A percentile compares a stretch with the other conserved stretches of the same genome.
Conservation (phyloP, 2,329 filamentous ascomycete species). For the Botrytis hyacinthi region DNA sequence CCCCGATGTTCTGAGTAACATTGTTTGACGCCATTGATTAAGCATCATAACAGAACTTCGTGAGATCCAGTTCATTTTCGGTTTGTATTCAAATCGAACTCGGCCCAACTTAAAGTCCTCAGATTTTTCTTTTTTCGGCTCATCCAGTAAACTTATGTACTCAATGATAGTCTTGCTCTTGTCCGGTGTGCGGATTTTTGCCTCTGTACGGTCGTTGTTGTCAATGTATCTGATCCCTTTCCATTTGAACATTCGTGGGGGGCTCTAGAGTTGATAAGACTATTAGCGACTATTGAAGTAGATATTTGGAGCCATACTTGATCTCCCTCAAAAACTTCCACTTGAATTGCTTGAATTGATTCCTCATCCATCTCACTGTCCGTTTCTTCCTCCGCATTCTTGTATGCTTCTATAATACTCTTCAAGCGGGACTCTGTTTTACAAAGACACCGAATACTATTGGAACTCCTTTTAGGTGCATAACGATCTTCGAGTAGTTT, state of each 20-base stretch:
- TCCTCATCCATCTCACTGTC: neutral
- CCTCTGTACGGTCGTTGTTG: neutral
- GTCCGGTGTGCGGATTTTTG: neutral
- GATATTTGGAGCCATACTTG: neutral
- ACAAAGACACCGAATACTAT: neutral
- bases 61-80: neutral
- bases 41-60: neutral
- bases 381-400: neutral
- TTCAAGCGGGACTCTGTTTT: accelerated
- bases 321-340: neutral
- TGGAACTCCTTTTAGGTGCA: neutral
- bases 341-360: neutral
- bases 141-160: neutral
- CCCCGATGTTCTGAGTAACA: neutral
- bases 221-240: neutral
- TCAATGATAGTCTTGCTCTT: neutral
- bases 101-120: neutral
- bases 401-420: neutral
- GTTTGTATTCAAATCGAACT: neutral
- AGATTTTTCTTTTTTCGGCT: neutral
- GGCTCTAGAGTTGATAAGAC: neutral
- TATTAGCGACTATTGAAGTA: neutral
- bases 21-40: neutral
- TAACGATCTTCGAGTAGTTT: neutral
- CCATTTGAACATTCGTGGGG: neutral